Conservation (phyloP, 768 basidiomycete genomes). For the Termitomyces sp. region DNA sequence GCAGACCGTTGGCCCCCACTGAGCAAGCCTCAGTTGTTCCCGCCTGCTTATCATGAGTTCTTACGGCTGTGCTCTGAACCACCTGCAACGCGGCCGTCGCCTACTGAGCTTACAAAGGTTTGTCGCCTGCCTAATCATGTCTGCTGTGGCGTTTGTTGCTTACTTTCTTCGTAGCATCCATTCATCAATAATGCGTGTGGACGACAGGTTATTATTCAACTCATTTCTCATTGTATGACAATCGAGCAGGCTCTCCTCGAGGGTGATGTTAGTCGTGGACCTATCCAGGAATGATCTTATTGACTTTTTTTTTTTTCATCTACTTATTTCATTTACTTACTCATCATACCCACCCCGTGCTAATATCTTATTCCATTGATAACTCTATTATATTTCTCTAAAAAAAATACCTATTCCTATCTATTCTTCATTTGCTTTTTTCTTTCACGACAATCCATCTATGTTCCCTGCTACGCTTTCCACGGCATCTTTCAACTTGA, state of each 20-base stretch:
- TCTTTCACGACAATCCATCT: slow-evolving; percentile 33
- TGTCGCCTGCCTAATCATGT: slow-evolving; percentile 21
- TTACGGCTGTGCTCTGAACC: slow-evolving; percentile 64
- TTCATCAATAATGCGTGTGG: slow-evolving; percentile 70
- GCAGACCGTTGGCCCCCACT: slow-evolving; percentile 65
- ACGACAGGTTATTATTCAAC: slow-evolving; percentile 60
- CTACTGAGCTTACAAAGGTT: slow-evolving; percentile 58
- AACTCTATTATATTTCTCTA: background rate
- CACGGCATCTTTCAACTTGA: slow-evolving; percentile 64
- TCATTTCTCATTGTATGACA: slow-evolving; percentile 62
- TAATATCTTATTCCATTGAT: background rate
- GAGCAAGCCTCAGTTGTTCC: slow-evolving; percentile 53
- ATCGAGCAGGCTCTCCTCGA: slow-evolving; percentile 49
- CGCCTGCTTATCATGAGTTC: slow-evolving; percentile 72
- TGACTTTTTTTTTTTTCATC: background rate
- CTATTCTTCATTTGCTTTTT: slow-evolving; percentile 14
- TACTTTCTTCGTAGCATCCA: slow-evolving; percentile 38
- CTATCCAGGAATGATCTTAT: slow-evolving; percentile 6
- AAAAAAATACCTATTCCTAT: slow-evolving; percentile 1
- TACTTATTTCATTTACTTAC: slow-evolving; percentile 7
- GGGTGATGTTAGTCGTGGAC: slow-evolving; percentile 19
- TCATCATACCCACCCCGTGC: too few relatives aligned
- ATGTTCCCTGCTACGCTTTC: slow-evolving; percentile 70
- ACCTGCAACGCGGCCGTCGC: slow-evolving; percentile 47
- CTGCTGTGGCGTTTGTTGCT: background rate